Percentiles rank a stretch among this genome's conserved stretches.
Conservation (phyloP, 2,329 filamentous ascomycete genomes). For the Colletotrichum paranaense region DNA sequence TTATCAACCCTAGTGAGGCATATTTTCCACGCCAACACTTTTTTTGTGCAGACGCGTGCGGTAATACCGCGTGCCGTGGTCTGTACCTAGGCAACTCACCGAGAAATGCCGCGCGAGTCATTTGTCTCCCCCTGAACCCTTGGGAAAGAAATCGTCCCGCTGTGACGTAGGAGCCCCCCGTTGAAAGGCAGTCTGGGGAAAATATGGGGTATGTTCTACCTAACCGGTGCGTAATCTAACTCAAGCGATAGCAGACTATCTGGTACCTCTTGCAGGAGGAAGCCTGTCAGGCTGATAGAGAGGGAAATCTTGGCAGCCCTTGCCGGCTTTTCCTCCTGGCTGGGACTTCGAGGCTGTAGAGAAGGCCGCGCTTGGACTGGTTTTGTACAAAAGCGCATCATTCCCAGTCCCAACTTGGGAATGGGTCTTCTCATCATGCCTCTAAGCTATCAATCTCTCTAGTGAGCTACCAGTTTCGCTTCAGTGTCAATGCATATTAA, state of each 20-base stretch:
- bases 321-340: constrained; percentile 4
- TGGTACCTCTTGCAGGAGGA: constrained; percentile 14
- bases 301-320: constrained; percentile 20
- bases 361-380: constrained; percentile 4
- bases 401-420: constrained; percentile 5
- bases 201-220: constrained; percentile 14
- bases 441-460: neutral
- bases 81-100: neutral
- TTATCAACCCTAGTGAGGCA: neutral
- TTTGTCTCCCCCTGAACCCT: constrained; percentile 20
- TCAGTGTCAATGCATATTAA: neutral
- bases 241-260: constrained; percentile 9
- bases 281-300: constrained; percentile 21
- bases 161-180: constrained; percentile 24
- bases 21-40: neutral
- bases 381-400: constrained; percentile 31
- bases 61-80: too few species aligned
- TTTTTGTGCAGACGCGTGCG: neutral
- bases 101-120: constrained; percentile 22
- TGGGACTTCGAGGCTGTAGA: neutral
- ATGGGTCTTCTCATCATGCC: neutral
- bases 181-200: constrained; percentile 29
- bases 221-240: constrained; percentile 28
- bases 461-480: neutral
- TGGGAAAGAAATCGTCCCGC: constrained; percentile 16